Percentiles rank a stretch among this genome's conserved stretches.
Conservation (phyloP, 2,329 filamentous ascomycete species). For the Westerdykella ornata region DNA sequence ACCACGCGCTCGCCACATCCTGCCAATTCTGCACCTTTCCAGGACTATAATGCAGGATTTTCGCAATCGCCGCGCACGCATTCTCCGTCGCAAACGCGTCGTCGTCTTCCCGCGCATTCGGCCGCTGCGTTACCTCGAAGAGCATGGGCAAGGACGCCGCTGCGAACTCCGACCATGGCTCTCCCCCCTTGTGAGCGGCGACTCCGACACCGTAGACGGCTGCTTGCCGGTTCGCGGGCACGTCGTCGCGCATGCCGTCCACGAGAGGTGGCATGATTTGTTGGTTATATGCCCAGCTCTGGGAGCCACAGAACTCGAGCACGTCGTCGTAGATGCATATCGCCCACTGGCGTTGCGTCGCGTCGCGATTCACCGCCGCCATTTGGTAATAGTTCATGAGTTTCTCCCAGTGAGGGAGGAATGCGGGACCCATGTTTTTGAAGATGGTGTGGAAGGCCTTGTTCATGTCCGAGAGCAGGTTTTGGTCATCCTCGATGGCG, state of each 20-base stretch:
- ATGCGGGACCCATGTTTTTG: constrained; percentile 83
- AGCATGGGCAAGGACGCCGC: constrained; percentile 71
- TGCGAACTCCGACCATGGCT: constrained; percentile 80
- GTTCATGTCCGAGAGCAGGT: constrained; percentile 97
- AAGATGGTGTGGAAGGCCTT: constrained; percentile 99
- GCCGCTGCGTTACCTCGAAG: constrained; percentile 75
- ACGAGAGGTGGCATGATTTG: constrained; percentile 84
- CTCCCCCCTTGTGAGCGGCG: constrained; percentile 85
- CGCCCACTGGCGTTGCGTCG: constrained; percentile 96
- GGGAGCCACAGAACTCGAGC: constrained; percentile 86
- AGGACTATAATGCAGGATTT: constrained; percentile 87
- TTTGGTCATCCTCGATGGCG: constrained; percentile 95
- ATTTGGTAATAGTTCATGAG: constrained; percentile 77
- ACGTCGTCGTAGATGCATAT: constrained; percentile 98
- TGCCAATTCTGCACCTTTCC: constrained; percentile 69
- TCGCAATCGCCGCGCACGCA: constrained; percentile 90
- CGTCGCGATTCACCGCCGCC: constrained; percentile 74
- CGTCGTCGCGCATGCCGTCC: constrained; percentile 75
- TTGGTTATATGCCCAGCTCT: constrained; percentile 78
- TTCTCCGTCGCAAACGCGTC: constrained; percentile 98
- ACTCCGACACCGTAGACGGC: constrained; percentile 94
- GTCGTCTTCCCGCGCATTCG: constrained; percentile 79
- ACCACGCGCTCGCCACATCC: constrained; percentile 74
- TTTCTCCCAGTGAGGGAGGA: constrained; percentile 82
- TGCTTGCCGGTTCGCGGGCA: constrained; percentile 88